phyloP scores from a whole-genome alignment of 2,329 filamentous ascomycete genomes.

The Ploettnerulaceae sp. region DNA sequence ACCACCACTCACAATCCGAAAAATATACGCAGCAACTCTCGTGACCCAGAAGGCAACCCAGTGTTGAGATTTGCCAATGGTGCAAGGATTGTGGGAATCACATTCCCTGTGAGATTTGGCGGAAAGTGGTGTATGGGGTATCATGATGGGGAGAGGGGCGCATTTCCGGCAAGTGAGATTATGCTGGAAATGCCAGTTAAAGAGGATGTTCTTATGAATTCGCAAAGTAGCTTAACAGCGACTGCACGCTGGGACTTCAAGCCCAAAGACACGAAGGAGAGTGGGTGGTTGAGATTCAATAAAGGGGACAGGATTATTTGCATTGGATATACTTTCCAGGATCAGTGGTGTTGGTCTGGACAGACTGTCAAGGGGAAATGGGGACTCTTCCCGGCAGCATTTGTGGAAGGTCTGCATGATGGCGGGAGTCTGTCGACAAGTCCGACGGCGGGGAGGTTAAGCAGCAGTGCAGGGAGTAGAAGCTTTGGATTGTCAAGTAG shows the following conservation, averaged over 20 bases:
- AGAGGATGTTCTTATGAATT: conserved; percentile 29
- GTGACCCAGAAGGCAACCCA: conserved; percentile 28
- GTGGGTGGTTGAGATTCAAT: conserved; percentile 30
- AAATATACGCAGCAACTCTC: conserved; percentile 11
- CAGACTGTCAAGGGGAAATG: conserved; percentile 30
- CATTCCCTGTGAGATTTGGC: conserved; percentile 28
- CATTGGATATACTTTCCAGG: conserved; percentile 28
- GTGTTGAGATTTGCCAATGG: conserved; percentile 30
- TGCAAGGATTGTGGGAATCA: conserved; percentile 31
- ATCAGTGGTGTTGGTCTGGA: conserved; percentile 34
- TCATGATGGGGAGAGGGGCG: conserved; percentile 30
- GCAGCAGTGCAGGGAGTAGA: conserved; percentile 4
- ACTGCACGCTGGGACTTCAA: conserved; percentile 33
- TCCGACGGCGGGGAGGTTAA: neutral
- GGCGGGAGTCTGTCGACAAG: neutral
- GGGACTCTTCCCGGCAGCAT: conserved; percentile 30
- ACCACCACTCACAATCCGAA: conserved; percentile 28
- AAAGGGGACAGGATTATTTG: conserved; percentile 30
- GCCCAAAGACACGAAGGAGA: conserved; percentile 29
- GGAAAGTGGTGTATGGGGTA: conserved; percentile 32
- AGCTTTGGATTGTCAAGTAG: conserved; percentile 1
- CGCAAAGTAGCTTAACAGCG: conserved; percentile 24
- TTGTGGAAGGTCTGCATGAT: conserved; percentile 23
- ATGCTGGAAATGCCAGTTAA: conserved; percentile 24
- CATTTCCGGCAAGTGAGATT: conserved; percentile 28